A percentile compares a stretch with the other conserved stretches of the same genome.
phyloP scores from a whole-genome alignment of 169 alveolate genomes.

The Eimeria falciformis region DNA sequence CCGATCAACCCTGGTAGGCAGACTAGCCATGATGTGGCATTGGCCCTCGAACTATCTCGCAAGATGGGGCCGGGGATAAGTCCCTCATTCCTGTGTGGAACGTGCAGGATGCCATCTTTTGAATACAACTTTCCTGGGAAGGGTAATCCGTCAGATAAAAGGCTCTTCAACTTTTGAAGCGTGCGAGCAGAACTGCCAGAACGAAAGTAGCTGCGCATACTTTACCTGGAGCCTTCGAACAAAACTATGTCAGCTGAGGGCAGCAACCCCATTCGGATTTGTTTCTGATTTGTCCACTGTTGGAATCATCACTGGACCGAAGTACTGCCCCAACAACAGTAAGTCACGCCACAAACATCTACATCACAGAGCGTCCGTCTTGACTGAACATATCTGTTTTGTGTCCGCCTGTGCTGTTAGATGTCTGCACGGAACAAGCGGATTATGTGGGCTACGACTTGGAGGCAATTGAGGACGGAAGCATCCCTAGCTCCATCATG shows the following conservation, averaged over 20 bases:
- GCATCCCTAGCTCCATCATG: neutral
- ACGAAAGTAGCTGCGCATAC: conserved; percentile 1
- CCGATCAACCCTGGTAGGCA: conserved; percentile 21
- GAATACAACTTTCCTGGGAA: neutral
- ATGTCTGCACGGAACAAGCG: conserved; percentile 48
- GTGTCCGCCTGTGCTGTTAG: neutral
- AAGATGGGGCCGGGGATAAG: neutral
- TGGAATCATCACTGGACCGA: neutral
- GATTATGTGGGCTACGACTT: conserved; percentile 30
- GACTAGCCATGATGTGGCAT: neutral
- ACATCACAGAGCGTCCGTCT: neutral
- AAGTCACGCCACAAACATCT: neutral
- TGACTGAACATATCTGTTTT: neutral
- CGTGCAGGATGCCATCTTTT: neutral
- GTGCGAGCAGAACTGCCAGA: conserved; percentile 27
- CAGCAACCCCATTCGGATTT: neutral
- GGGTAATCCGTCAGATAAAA: neutral
- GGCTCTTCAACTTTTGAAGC: neutral
- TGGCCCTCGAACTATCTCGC: neutral
- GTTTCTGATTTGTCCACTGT: neutral
- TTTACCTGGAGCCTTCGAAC: neutral
- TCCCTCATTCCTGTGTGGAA: neutral
- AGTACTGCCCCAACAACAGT: neutral
- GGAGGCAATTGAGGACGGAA: conserved; percentile 12
- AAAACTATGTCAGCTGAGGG: conserved; percentile 4